Evolutionary conservation across 495 filamentous ascomycete species (phyloP).

Genomic region (Pyrenula massariospora): DNA sequence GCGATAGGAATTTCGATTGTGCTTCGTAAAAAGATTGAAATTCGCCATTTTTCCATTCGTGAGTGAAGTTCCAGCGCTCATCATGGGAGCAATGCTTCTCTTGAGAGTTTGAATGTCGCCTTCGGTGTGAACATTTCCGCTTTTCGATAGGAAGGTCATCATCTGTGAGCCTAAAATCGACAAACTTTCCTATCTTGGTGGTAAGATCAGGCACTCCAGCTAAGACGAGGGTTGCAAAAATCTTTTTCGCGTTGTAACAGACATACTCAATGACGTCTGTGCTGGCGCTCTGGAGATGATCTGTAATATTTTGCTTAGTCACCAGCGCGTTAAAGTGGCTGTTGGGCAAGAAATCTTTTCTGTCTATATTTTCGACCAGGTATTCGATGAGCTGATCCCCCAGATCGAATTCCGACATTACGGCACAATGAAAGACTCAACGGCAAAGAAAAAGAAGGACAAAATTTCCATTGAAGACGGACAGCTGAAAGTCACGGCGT

Average conservation of each 20-base stretch:
- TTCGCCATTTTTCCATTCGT: conserved; percentile 1
- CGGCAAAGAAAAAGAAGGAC: neutral
- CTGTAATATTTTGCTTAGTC: neutral
- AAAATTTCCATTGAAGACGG: neutral
- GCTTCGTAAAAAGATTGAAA: conserved; percentile 1
- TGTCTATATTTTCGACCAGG: neutral
- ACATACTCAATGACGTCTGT: neutral
- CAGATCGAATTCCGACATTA: neutral
- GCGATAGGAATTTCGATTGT: conserved; percentile 5
- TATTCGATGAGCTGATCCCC: neutral
- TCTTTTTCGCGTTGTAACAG: neutral
- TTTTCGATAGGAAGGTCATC: neutral
- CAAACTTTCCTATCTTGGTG: neutral
- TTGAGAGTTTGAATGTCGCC: neutral
- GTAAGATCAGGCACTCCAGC: too few species aligned
- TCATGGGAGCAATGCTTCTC: neutral
- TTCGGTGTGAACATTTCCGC: neutral
- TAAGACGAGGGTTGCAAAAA: neutral
- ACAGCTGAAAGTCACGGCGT: neutral
- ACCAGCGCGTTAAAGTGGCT: neutral
- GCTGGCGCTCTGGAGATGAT: neutral
- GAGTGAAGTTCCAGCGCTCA: neutral
- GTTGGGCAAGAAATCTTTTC: neutral
- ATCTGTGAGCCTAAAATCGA: neutral
- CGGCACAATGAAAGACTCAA: neutral